Evolutionary conservation across 2,329 filamentous ascomycete genomes (phyloP).

Genomic region (Bertia moriformis): DNA sequence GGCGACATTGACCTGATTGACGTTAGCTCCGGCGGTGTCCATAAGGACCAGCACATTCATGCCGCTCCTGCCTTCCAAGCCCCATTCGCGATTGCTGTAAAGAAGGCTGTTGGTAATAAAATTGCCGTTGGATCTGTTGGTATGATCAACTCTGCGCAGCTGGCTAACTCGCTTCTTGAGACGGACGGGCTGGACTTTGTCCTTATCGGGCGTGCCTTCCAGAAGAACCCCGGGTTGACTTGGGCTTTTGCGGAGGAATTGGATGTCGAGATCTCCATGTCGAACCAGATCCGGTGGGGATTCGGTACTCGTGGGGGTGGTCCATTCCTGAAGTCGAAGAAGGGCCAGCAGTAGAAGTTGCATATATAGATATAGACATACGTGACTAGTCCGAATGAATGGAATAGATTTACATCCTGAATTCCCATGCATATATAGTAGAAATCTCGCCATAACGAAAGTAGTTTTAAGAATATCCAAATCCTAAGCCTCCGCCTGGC

Average conservation of each 20-base stretch:
- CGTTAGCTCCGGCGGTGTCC: neutral
- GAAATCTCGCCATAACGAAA: no score
- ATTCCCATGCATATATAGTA: no score
- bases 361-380: no score
- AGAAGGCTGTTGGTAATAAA: neutral
- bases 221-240: slow-evolving; percentile 41
- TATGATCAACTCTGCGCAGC: neutral
- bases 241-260: slow-evolving; percentile 40
- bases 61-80: neutral
- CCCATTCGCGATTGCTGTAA: neutral
- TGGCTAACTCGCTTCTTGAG: neutral
- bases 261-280: slow-evolving; percentile 25
- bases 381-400: no score
- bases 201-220: slow-evolving; percentile 35
- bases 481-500: neutral
- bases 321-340: neutral
- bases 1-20: neutral
- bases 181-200: slow-evolving; percentile 28
- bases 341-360: no score
- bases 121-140: neutral
- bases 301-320: slow-evolving; percentile 13
- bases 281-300: slow-evolving; percentile 39
- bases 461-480: no score
- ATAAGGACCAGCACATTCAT: neutral
- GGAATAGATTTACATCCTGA: no score